Base-by-base conservation (phyloP, 2,329 filamentous ascomycete genomes). In the Penicillium sp. region DNA sequence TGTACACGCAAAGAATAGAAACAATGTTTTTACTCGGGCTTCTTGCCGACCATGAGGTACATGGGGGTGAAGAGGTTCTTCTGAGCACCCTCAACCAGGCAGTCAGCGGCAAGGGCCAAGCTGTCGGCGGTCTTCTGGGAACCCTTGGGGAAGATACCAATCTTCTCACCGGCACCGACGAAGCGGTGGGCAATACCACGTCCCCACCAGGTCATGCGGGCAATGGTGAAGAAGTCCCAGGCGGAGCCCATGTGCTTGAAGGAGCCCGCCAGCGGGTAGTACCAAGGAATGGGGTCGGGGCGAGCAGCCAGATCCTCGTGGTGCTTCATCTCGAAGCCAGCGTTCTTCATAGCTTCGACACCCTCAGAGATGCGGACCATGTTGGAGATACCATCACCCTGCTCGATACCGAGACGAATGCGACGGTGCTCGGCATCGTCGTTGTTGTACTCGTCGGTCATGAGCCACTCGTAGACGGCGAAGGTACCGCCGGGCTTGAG, bases 401-500 rank as follows among this genome's bases (percentile, higher is more conserved):
- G 87, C 81, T 99, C 94, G 62, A 99, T 99, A 60, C 89, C 92
- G 16, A 97, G 86, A 60, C 94, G 90, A 70, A 97, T 94, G 72
- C 90, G 85, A 63, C 92, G 89, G 79, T 97, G 94, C 67, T 86
- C 81, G 1, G 90, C 75, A 81, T 97, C 92, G 56, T 88, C 81
- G 72, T 96, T 93, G 78, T 97, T 89, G 77, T 97, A 99, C 22
- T 87, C 80, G 59, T 97, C 92, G 6, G 92, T 97, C 94, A 99
- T 97, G 70, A 97, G 82, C 94, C 94, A 97, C 77, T 99, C 94
- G 78, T 97, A 99, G 48, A 97, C 93, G 71, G 93, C 94, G 67
- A 97, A 99, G 48, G 91, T 81, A 73, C 94, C 93, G 56, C 94
- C 94, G 18, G 94, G 94, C 83, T 97, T 99, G 60, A 99, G 82